Evolutionary conservation across 441 rosid species (phyloP), one percentile per base, ranked within the genome.

Genomic region (Gossypium schwendimanii): DNA sequence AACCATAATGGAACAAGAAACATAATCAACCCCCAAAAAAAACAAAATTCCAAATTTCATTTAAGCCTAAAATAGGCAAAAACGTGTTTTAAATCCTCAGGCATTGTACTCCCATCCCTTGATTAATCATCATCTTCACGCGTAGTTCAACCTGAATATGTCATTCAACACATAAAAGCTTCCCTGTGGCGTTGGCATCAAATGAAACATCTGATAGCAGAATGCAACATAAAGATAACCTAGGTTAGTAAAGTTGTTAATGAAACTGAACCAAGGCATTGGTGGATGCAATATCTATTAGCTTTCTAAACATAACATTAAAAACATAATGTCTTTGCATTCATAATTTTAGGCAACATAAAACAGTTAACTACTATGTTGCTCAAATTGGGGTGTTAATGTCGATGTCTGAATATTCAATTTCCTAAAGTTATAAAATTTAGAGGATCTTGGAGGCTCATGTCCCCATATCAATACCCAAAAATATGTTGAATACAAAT

Each of bases 141-240:
- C 97, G 74, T 93, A 91, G 90, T 95, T 95, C 91, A 95, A 84
- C 89, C 98, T 89, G 91, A 93, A 95, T 62, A 93, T 95, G 82
- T 93, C 99, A 59, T 91, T 95, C 75, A 85, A 80, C 82, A 95
- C 99, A 63, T 90, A 95, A 74, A 88, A 93, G 91, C 85, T 91
- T 81, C 98, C 99, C 75, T 89, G 95, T 20, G 91, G 91, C 24
- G 91, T 90, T 50, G 98, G 91, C 88, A 92, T 88, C 91, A 95
- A 86, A 85, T 95, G 99, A 81, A 95, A 95, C 98, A 95, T 93
- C 98, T 95, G 44, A 89, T 53, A 74, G 74, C 66, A 83, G 68
- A 76, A 73, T 45, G 33, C 59, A 84, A 24, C 17, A 71, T 24
- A 52, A 44, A 28, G 41, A 64, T 21, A 63, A 50, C 60, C 65